Base-by-base conservation (phyloP, 208 protist genomes). In the Crithidia brevicula region DNA sequence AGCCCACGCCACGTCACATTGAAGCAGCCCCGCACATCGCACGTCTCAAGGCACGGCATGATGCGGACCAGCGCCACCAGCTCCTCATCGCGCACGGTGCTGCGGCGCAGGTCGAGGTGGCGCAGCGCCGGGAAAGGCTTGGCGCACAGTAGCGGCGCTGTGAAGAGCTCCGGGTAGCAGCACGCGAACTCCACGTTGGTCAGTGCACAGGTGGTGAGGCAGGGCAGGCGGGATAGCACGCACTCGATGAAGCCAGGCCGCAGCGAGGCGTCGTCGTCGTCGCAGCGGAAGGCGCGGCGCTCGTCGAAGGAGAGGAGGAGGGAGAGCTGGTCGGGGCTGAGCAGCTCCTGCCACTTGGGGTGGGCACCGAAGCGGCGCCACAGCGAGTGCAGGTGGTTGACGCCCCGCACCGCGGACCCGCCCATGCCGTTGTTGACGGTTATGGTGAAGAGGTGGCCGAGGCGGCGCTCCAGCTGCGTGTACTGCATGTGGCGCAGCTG, bases 231-330 rank as follows among this genome's bases (percentile, higher is more conserved):
- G 7, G 38, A 51, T 18, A 63, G 57, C 57, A 63, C 57, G 28
- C 57, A 51, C 43, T 63, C 54, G 3, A 61, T n/a, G 54, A 61
- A 61, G 57, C 43, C 57, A 6, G 57, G 57, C 25, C 28, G 57
- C 57, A 63, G 23, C 42, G 16, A 47, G 16, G 28, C 40, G 23
- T 40, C 27, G 28, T 28, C 50, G 22, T 56, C 30, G 6, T 51
- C 57, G 28, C 4, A 23, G 43, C 57, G 42, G 28, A 34, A 63
- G 22, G 34, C 28, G n/a, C 15, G 20, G 3, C 57, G 57, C 28
- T 63, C 42, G 28, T 51, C 42, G 31, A 45, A 54, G 15, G 45
- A 65, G 25, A 65, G 33, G 20, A 65, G 59, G 42, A 65, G 46
- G 18, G 46, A 65, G 45, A 54, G 46, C 46, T 65, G 45, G 27